Base-by-base conservation (phyloP, 192 early-diverging fungal species). In the Linnemannia hyalina region DNA sequence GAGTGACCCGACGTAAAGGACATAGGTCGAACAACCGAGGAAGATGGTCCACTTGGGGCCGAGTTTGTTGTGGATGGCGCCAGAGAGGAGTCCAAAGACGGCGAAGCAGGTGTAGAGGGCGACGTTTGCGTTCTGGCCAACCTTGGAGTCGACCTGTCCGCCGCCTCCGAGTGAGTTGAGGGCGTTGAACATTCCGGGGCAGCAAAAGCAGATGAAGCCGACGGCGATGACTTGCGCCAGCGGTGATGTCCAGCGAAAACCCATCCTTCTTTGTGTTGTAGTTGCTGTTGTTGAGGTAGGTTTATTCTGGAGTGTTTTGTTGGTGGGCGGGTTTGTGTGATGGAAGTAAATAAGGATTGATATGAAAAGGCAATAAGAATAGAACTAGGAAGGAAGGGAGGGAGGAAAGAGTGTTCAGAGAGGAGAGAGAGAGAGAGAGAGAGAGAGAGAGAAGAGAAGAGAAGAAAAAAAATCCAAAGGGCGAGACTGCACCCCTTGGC, bases 101-200 rank as follows among this genome's bases (percentile, higher is more conserved):
- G 94, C 90, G 74, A 96, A 96, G 46, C 93, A 93, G 36, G 91
- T 88, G 89, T 94, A 93, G 18, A 96, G 91, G 57, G 95, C 94
- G 16, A 94, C 94, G 80, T 93, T 93, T 81, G 93, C 95, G 78
- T 95, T 91, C 87, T 93, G 90, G 18, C 89, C 91, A 23, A 91
- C 89, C 8, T 82, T 89, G 15, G 86, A 83, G 83, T 91, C 88
- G n/a, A 92, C 70, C 77, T 92, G 91, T 18, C 95, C 94, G 18
- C 89, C 93, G 72, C 91, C 94, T 57, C 94, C 94, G 82, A 93
- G 88, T 11, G 73, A 74, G 47, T 74, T 74, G 44, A 94, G 80
- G 41, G 93, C 93, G 69, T 94, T 94, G 83, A 94, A 95, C 93
- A 94, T 94, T 32, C 95, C 95, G 8, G 95, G 95, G 70, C 94